A percentile compares a stretch with the other conserved stretches of the same genome.
Conservation (phyloP, 345 rosid species). For the Gossypium australe region DNA sequence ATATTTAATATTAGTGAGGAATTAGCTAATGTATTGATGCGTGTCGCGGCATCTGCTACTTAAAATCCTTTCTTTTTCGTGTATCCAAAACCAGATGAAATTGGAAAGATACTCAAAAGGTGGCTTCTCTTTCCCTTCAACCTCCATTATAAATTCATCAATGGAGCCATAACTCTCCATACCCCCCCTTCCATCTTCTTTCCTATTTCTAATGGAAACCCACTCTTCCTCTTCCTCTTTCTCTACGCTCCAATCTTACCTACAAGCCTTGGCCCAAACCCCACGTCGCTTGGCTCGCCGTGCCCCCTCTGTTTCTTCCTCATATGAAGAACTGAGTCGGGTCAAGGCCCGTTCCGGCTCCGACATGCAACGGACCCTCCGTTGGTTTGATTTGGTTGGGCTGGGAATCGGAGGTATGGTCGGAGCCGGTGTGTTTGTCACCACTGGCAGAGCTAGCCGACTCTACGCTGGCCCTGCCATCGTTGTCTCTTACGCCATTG, state of each 20-base stretch:
- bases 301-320: not conserved
- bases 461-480: conserved; percentile 66
- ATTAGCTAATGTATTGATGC: not conserved
- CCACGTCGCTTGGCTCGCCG: not conserved
- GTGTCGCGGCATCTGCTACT: not conserved
- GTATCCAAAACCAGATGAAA: not conserved
- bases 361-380: conserved; percentile 60
- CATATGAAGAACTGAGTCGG: conserved; percentile 25
- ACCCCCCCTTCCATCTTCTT: not conserved
- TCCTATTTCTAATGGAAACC: not conserved
- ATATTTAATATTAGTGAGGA: no score
- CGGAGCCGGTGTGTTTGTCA: conserved; percentile 89
- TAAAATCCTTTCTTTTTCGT: not conserved
- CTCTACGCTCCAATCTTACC: not conserved
- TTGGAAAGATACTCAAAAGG: not conserved
- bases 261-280: not conserved
- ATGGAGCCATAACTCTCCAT: not conserved
- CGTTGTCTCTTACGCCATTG: conserved; percentile 79
- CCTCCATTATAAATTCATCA: not conserved
- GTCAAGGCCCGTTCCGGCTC: conserved; percentile 53
- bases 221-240: not conserved
- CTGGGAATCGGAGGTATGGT: conserved; percentile 93
- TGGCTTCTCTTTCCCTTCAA: not conserved
- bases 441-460: conserved; percentile 64
- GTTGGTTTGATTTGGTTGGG: conserved; percentile 79